A percentile compares a stretch with the other conserved stretches of the same genome.
These are phyloP conservation scores for Creolimax fragrantissima DNA, from an alignment of 78 protist genomes.

Conservation along the genomic window DNA sequence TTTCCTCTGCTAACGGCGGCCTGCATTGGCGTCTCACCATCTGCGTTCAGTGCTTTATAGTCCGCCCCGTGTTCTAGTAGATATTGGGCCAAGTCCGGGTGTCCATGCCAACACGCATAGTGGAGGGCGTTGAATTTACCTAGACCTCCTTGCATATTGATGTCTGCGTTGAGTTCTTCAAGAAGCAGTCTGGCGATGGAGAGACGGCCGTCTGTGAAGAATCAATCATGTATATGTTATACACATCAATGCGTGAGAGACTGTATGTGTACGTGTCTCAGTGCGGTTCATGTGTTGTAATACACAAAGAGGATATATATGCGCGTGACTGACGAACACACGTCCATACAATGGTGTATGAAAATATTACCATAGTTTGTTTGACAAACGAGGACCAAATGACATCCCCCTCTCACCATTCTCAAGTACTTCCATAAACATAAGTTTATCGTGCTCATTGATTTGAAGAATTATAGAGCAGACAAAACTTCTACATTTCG, in stretches of 20 bases:
- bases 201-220: neutral
- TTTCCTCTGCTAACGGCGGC: neutral
- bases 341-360: neutral
- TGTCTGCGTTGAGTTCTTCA: neutral
- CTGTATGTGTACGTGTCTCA: no score
- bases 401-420: neutral
- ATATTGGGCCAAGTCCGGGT: neutral
- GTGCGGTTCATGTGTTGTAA: no score
- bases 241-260: neutral
- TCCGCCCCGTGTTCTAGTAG: neutral
- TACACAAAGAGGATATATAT: no score
- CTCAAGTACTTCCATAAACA: neutral
- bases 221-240: neutral
- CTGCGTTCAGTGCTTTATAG: neutral
- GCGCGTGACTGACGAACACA: neutral
- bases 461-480: neutral
- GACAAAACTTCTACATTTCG: neutral
- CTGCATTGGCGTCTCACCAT: neutral
- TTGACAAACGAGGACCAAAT: neutral
- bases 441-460: neutral
- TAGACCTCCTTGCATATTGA: neutral
- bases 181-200: neutral
- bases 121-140: neutral
- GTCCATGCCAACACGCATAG: neutral
- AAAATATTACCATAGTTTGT: neutral